Conservation (phyloP, 345 rosid species). For the Microcos paniculata region DNA sequence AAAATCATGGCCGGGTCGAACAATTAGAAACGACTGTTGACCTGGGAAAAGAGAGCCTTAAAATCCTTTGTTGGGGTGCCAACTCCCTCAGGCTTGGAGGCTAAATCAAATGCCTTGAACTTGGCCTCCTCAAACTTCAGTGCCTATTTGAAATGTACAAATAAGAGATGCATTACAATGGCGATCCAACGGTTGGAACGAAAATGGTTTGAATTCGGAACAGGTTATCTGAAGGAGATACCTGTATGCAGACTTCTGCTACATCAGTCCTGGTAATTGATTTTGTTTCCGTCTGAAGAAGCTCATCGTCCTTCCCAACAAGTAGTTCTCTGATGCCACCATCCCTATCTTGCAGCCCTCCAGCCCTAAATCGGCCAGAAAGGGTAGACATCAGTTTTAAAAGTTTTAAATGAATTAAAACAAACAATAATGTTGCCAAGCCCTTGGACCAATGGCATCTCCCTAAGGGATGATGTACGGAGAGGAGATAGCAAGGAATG, state of each 20-base stretch:
- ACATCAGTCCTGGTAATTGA: constrained; percentile 78
- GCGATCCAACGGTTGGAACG: neutral
- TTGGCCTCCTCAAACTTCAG: constrained; percentile 71
- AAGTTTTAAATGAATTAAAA: neutral
- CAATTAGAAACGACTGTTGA: constrained; percentile 60
- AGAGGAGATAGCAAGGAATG: neutral
- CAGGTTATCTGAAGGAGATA: neutral
- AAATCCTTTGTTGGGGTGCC: constrained; percentile 91
- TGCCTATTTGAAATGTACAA: constrained; percentile 44
- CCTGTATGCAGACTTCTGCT: constrained; percentile 39
- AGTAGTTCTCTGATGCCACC: constrained; percentile 83
- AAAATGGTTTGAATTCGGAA: neutral
- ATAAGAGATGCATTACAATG: constrained; percentile 3
- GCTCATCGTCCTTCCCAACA: constrained; percentile 89
- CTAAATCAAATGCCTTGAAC: constrained; percentile 85
- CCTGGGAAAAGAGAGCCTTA: constrained; percentile 70
- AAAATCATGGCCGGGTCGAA: neutral
- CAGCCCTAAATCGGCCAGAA: constrained; percentile 61
- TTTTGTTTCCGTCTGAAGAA: constrained; percentile 83
- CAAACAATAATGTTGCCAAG: neutral
- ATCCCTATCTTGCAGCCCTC: constrained; percentile 88
- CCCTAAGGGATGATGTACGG: neutral
- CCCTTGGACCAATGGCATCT: neutral
- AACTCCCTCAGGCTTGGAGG: constrained; percentile 81
- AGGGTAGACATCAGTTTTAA: neutral